Evolutionary conservation across 2,329 filamentous ascomycete genomes (phyloP), one percentile per base, ranked within the genome.

Genomic region (Trichoderma breve): DNA sequence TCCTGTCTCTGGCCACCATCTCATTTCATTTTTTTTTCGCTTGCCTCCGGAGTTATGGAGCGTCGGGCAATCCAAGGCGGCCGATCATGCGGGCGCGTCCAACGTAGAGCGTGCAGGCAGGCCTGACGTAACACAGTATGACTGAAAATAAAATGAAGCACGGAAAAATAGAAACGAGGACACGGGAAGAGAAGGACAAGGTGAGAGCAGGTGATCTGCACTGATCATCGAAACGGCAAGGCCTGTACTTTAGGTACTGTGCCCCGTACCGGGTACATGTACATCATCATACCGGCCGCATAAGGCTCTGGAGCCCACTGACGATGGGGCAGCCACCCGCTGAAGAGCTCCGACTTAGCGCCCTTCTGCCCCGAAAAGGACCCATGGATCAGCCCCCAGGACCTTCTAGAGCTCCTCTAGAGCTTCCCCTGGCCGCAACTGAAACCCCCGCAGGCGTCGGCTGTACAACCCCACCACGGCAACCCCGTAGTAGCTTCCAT

Each of bases 21-120:
- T 68, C 65, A 68, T 60, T 60, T 68, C 65, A 12, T 47, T 68
- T 39, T 39, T 12, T 43, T 68, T 47, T 68, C 65, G 65, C 53
- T 68, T 60, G 51, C 9, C 15, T 53, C 63, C 47, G 51, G 34
- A 58, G 32, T 57, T 39, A 57, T 36, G 47, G 15, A 21, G 21
- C 36, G 30, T 36, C 30, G 64, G 64, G 21, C 12, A 58, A 28
- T 18, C 21, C 30, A 39, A 39, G 34, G 64, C 64, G 64, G 64
- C 32, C 51, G 51, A 67, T 14, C 28, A 18, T 30, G 26, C 11
- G 28, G 51, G 28, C 18, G 6, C 12, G 18, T 30, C 9, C 24
- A 39, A 39, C 7, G 36, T 8, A 57, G 24, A 28, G 15, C 9
- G 14, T 21, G 26, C 6, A 21, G 55, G 30, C 28, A 21, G 21